Evolutionary conservation across 169 alveolate species (phyloP), one percentile per base, ranked within the genome.

Genomic region (Plasmodium gonderi): DNA sequence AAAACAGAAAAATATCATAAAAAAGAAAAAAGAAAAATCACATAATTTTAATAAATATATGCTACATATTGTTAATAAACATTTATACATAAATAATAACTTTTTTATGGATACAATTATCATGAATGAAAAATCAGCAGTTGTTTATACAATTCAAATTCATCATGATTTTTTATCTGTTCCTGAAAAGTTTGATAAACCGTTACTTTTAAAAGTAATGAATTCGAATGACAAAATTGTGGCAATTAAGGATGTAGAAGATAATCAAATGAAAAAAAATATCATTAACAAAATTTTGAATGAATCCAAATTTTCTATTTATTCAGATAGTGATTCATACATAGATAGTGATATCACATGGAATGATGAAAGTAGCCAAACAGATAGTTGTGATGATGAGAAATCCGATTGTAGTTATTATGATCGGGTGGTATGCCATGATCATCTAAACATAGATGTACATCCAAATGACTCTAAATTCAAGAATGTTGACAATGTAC

Each of bases 301-400:
- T n/a, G 68, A 90, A 36, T 90, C 94, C 1, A 90, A 90, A 77
- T 90, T 77, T 79, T 90, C 94, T 33, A 72, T 79, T 79, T 90
- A 78, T 49, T 90, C 94, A 0, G 94, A 90, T 78, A 90, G 94
- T 67, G 94, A 90, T 69, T 90, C 94, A 17, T 90, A 64, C 23
- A 90, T 90, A 29, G 94, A 90, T 49, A 90, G 91, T 69, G 94
- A 90, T 33, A 78, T 90, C 31, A 69, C 94, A 29, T 90, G 94
- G 94, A 54, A 49, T 26, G 79, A 38, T 33, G 79, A 85, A 31
- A 85, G 87, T 75, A 82, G 45, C 45, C 23, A 51, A 4, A 80
- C 69, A 45, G 80, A 79, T 14, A n/a, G 72, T 20, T 60, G 79
- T 14, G 79, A 69, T 69, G 49, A 69, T 36, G 79, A 80, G 4